These are phyloP conservation scores for Plantago lanceolata DNA, from an alignment of 305 asterid genomes.

Conservation along the genomic window DNA sequence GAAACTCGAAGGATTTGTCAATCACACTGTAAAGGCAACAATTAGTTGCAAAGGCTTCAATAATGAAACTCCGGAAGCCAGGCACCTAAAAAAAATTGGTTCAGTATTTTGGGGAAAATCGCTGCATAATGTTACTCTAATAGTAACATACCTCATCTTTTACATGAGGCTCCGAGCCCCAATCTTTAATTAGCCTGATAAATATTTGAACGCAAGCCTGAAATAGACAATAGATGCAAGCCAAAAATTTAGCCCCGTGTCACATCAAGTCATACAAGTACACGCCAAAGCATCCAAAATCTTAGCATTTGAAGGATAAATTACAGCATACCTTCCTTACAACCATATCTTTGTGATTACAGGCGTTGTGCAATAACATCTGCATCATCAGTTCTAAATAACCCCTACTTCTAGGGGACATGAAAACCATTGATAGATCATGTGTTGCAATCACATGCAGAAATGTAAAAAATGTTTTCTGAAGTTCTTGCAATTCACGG, in stretches of 20 bases:
- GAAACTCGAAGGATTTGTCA: constrained; percentile 82
- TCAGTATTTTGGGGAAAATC: constrained; percentile 24
- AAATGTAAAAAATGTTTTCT: constrained; percentile 66
- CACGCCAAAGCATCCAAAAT: constrained; percentile 1
- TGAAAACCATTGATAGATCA: constrained; percentile 72
- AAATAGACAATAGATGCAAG: constrained; percentile 20
- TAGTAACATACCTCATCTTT: constrained; percentile 60
- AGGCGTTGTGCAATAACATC: constrained; percentile 56
- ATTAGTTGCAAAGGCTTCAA: constrained; percentile 69
- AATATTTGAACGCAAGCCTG: constrained; percentile 93
- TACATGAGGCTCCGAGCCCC: constrained; percentile 60
- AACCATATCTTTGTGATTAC: constrained; percentile 72
- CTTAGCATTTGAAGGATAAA: constrained; percentile 3
- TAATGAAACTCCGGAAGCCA: constrained; percentile 68
- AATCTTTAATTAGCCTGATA: constrained; percentile 81
- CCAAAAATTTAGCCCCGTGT: constrained; percentile 21
- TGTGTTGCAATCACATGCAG: constrained; percentile 76
- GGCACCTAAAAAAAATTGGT: constrained; percentile 63
- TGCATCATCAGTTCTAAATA: constrained; percentile 78
- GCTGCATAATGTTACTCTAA: constrained; percentile 14
- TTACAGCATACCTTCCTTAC: constrained; percentile 60
- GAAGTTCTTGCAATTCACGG: constrained; percentile 87
- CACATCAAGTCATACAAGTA: constrained; percentile 12
- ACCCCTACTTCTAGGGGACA: constrained; percentile 50
- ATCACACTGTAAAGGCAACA: constrained; percentile 93